Percentiles rank a stretch among this genome's conserved stretches.
Evolutionary conservation across 2,329 filamentous ascomycete species (phyloP).

Genomic region (Endoconidiophora polonica): DNA sequence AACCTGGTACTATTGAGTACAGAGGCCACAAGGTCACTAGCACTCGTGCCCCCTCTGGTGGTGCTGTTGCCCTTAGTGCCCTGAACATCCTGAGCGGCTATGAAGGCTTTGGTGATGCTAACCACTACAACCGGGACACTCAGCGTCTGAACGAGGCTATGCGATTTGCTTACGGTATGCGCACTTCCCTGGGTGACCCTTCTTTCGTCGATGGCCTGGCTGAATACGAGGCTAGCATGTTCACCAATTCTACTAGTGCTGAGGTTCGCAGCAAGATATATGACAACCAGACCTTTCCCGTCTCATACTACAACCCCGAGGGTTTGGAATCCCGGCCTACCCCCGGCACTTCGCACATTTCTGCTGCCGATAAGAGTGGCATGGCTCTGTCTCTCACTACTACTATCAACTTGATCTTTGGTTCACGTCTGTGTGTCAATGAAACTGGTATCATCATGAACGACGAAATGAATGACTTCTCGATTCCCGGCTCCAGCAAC

Average conservation of each 20-base stretch:
- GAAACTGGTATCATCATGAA: constrained; percentile 70
- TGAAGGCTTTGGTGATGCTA: constrained; percentile 39
- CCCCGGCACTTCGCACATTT: constrained; percentile 51
- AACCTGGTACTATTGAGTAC: constrained; percentile 45
- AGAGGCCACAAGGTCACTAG: constrained; percentile 53
- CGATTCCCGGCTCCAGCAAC: constrained; percentile 60
- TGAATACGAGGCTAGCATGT: constrained; percentile 43
- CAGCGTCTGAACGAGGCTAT: constrained; percentile 75
- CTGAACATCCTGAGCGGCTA: constrained; percentile 65
- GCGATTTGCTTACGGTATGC: constrained; percentile 62
- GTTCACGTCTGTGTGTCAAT: constrained; percentile 57
- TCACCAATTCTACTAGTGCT: constrained; percentile 44
- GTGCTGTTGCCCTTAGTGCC: constrained; percentile 52
- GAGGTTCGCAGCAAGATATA: constrained; percentile 31
- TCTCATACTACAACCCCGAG: constrained; percentile 28
- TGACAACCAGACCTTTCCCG: constrained; percentile 23
- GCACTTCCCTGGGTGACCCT: constrained; percentile 61
- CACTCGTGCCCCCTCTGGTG: constrained; percentile 55
- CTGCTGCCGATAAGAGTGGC: constrained; percentile 51
- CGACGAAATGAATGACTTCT: constrained; percentile 65
- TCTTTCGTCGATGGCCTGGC: constrained; percentile 46
- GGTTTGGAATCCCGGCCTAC: constrained; percentile 37
- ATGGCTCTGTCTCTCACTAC: constrained; percentile 63
- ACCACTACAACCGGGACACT: constrained; percentile 42
- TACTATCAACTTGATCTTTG: constrained; percentile 68